These are phyloP conservation scores for Acanthamoeba lenticulata DNA, from an alignment of 208 protist species.

Conservation along the genomic window DNA sequence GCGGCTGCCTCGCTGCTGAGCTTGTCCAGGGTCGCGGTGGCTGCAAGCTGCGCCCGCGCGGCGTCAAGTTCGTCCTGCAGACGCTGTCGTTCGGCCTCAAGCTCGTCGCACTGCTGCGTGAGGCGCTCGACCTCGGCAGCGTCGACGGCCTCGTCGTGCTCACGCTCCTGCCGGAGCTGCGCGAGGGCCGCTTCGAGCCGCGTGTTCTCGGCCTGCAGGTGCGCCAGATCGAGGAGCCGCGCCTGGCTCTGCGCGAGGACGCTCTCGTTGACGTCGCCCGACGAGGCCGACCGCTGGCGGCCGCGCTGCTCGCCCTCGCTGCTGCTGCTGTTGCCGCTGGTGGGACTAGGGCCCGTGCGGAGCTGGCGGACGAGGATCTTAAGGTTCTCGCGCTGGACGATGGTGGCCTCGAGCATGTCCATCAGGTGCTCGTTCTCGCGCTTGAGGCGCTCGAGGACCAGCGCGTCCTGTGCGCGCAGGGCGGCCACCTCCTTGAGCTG, in stretches of 20 bases:
- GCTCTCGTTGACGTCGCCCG: not conserved
- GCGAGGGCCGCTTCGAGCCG: not conserved
- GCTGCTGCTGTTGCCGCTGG: not conserved
- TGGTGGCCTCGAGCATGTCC: slow-evolving; percentile 15
- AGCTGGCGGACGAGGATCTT: not conserved
- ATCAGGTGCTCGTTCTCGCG: not conserved
- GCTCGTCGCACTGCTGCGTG: not conserved
- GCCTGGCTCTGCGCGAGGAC: not conserved
- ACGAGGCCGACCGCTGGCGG: no score
- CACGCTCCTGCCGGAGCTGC: not conserved
- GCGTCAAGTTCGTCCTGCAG: not conserved
- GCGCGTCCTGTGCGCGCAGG: not conserved
- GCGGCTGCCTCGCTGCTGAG: not conserved
- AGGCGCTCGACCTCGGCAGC: not conserved
- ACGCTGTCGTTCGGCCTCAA: not conserved
- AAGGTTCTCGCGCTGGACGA: not conserved
- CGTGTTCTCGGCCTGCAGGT: not conserved
- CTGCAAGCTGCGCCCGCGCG: not conserved
- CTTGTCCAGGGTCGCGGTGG: not conserved
- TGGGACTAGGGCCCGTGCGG: no score
- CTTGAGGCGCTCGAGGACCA: not conserved
- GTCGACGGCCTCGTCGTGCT: not conserved
- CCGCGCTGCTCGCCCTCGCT: no score
- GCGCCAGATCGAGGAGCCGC: not conserved
- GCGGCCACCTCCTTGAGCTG: not conserved